phyloP scores from a whole-genome alignment of 2,329 filamentous ascomycete genomes.

The Paecilomyces sp. region DNA sequence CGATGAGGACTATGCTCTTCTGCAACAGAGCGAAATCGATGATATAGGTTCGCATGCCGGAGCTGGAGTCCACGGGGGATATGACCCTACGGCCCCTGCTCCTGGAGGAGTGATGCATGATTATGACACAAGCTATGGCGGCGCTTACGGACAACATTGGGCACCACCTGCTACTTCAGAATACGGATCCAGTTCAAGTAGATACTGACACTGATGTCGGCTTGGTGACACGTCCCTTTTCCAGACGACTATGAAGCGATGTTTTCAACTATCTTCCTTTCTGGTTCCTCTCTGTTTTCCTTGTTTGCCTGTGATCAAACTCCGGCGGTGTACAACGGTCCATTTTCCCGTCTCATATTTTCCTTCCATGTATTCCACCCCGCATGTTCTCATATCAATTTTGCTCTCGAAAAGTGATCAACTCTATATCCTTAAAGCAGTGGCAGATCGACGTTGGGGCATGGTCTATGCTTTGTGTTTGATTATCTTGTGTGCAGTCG shows the following conservation, averaged over 20 bases:
- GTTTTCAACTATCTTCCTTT: not conserved
- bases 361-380: not conserved
- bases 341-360: not conserved
- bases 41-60: constrained; percentile 31
- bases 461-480: not conserved
- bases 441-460: not conserved
- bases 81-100: constrained; percentile 29
- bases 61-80: constrained; percentile 29
- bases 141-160: constrained; percentile 31
- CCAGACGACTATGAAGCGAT: not conserved
- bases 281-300: not conserved
- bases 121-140: constrained; percentile 35
- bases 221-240: not conserved
- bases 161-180: constrained; percentile 4
- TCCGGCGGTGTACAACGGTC: not conserved
- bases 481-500: not conserved
- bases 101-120: constrained; percentile 30
- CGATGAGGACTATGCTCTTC: constrained; percentile 46
- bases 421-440: not conserved
- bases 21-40: constrained; percentile 41
- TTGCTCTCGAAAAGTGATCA: not conserved
- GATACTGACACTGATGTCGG: constrained; percentile 16
- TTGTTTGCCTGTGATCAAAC: not conserved
- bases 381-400: not conserved
- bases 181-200: constrained; percentile 14